These are phyloP conservation scores for Hypholoma sublateritium DNA, from an alignment of 768 basidiomycete genomes.

Conservation along the genomic window DNA sequence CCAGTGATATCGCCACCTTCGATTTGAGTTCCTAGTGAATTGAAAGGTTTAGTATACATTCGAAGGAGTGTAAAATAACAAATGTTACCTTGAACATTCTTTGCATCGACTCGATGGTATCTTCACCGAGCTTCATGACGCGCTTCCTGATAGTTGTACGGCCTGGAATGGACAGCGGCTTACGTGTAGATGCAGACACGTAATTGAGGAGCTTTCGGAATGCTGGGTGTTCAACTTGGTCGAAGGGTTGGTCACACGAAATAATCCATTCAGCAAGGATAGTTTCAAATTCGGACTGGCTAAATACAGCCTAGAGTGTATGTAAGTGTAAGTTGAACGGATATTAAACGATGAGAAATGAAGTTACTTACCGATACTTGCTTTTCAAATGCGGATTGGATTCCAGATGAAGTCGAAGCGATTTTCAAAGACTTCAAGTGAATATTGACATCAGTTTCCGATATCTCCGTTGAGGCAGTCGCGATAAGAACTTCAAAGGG, in stretches of 20 bases:
- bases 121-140: conserved; percentile 20
- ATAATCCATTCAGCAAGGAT: conserved; percentile 18
- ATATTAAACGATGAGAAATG: not conserved
- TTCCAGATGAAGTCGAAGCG: not conserved
- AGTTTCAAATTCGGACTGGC: conserved; percentile 16
- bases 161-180: conserved; percentile 2
- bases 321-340: not conserved
- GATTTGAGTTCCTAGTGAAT: conserved; percentile 8
- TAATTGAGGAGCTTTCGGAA: conserved; percentile 9
- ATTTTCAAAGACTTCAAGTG: not conserved
- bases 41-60: not conserved
- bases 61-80: too few species aligned
- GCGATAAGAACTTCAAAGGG: conserved; percentile 3
- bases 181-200: not conserved
- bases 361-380: not conserved
- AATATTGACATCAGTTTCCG: not conserved
- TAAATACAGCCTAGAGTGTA: conserved; percentile 12
- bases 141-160: not conserved
- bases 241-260: conserved; percentile 17
- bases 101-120: conserved; percentile 7
- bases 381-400: conserved; percentile 1
- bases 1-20: conserved; percentile 24
- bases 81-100: conserved; percentile 19
- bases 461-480: not conserved
- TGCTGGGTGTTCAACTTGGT: conserved; percentile 10